Conservation (phyloP, 805 yeast genomes). For the Metschnikowia bowlesiae region DNA sequence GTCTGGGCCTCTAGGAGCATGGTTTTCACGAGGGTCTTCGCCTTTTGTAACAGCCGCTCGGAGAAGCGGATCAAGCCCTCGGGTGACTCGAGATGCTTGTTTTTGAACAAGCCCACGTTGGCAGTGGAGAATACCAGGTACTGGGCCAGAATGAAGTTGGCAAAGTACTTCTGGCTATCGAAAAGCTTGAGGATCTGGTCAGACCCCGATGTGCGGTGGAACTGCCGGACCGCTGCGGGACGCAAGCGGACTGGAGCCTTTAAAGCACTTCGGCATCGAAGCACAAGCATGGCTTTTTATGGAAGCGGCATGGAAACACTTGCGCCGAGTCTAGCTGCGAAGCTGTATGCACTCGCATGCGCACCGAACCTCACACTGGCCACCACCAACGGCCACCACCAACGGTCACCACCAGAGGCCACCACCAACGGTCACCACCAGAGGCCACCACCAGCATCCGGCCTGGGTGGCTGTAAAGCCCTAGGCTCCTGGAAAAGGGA, state of each 20-base stretch:
- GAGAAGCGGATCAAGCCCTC: constrained; percentile 68
- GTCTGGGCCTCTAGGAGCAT: constrained; percentile 44
- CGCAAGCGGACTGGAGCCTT: neutral
- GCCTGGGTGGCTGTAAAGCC: no score
- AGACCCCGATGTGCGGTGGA: constrained; percentile 11
- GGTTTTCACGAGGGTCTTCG: constrained; percentile 55
- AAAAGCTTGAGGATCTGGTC: constrained; percentile 47
- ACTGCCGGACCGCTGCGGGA: neutral
- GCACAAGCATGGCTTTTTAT: neutral
- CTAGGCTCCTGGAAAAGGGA: no score
- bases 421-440: neutral
- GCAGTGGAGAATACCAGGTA: constrained; percentile 13
- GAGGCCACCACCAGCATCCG: no score
- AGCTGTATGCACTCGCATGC: neutral
- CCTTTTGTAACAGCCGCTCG: constrained; percentile 55
- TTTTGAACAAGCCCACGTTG: constrained; percentile 56
- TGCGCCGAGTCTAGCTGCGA: neutral
- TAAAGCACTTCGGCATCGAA: neutral
- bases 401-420: no score
- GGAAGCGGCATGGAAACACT: neutral
- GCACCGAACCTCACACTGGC: neutral
- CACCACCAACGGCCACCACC: neutral
- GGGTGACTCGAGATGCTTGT: constrained; percentile 65
- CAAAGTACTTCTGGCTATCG: constrained; percentile 59
- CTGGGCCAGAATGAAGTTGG: constrained; percentile 39